Base-by-base conservation (phyloP, 768 basidiomycete genomes). In the Suillus hirtellus region DNA sequence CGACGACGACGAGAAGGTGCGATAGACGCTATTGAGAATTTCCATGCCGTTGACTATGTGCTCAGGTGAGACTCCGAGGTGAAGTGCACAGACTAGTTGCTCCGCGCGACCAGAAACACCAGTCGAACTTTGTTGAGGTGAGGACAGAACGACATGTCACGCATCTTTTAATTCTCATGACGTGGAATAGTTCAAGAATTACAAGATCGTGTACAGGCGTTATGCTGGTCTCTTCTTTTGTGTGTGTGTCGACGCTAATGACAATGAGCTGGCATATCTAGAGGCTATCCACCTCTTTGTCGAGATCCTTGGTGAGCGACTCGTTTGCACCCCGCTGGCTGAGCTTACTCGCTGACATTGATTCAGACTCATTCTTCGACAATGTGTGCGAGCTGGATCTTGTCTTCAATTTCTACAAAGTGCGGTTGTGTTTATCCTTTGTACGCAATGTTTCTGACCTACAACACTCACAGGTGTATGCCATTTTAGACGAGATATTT, bases 381-480 rank as follows among this genome's bases (percentile, higher is more conserved):
- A 99, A 99, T 69, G 97, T 99, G 1, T 98, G 97, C 79, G 96
- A 98, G 75, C 81, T 98, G 37, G 97, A 99, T 72, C 85, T 99
- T 0, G 97, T 99, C 2, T 99, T 99, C 81, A 98, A 98, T 76
- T 99, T 99, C 74, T 97, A 99, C 79, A 99, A 99, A 82, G 93
- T 90, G 47, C 21, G 53, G 53, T 31, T 59, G 38, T 31, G 1
- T 19, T 60, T 53, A 9, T 42, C 3, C 14, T 2, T 2, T 75
- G 64, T 31, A 38, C 24, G 37, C 59, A 14, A 40, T 46, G 52
- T 27, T 42, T 64, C 47, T 7, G 12, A 19, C 21, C 2, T 31
- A 31, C 19, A 60, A 58, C 11, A 24, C 12, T 38, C 44, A 4
- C 49, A 96, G 93, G 96, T 99, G 8, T 99, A 99, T 71, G 95